These are phyloP conservation scores for Corynespora cassiicola DNA, from an alignment of 2,329 filamentous ascomycete genomes.

Conservation along the genomic window DNA sequence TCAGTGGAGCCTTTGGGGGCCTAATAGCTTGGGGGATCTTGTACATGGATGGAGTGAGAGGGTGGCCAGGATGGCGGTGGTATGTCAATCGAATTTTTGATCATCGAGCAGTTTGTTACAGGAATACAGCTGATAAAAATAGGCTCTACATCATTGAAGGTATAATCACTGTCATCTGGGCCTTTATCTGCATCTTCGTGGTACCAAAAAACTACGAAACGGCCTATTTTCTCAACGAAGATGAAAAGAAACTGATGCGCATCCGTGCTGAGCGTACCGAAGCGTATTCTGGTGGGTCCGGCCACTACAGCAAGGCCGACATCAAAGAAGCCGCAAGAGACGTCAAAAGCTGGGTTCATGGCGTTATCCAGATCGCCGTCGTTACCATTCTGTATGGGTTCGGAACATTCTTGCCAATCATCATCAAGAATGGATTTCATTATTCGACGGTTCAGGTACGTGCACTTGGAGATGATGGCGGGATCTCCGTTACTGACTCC, in stretches of 20 bases:
- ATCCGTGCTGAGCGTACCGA: constrained; percentile 34
- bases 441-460: constrained; percentile 48
- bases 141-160: constrained; percentile 42
- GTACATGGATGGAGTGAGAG: constrained; percentile 34
- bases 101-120: background rate
- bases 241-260: constrained; percentile 38
- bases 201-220: constrained; percentile 41
- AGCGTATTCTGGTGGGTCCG: constrained; percentile 35
- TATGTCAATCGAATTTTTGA: constrained; percentile 12
- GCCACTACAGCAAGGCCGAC: constrained; percentile 34
- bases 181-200: constrained; percentile 33
- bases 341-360: constrained; percentile 40
- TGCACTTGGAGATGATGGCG: too few relatives aligned
- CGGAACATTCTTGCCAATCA: constrained; percentile 51
- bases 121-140: constrained; percentile 4
- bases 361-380: constrained; percentile 47
- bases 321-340: constrained; percentile 41
- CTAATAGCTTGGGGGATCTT: constrained; percentile 37
- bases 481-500: background rate
- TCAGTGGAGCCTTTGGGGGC: constrained; percentile 35
- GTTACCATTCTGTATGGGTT: constrained; percentile 51
- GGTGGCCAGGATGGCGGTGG: constrained; percentile 36
- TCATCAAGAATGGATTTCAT: constrained; percentile 49
- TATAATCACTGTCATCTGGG: constrained; percentile 36
- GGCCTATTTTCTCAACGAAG: constrained; percentile 38